Evolutionary conservation across 805 yeast genomes (phyloP).

Genomic region (Diddensiella santjacobensis): DNA sequence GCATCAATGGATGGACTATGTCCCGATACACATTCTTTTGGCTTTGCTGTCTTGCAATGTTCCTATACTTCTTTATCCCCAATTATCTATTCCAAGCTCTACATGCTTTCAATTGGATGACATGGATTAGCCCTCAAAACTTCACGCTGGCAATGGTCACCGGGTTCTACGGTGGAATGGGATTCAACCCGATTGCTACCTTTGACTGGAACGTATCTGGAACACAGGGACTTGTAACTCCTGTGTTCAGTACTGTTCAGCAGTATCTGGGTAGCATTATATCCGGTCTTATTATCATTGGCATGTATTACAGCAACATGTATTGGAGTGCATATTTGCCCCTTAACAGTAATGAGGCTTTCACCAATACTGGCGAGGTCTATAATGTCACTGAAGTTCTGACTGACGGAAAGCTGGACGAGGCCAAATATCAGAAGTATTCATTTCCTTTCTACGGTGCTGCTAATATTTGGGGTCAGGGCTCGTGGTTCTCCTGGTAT

Average conservation of each 20-base stretch:
- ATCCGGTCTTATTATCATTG: constrained; percentile 18
- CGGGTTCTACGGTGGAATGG: constrained; percentile 48
- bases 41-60: constrained; percentile 37
- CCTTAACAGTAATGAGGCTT: constrained; percentile 41
- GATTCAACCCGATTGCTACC: constrained; percentile 44
- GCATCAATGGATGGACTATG: constrained; percentile 51
- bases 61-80: constrained; percentile 56
- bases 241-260: constrained; percentile 8
- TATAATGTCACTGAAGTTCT: constrained; percentile 44
- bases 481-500: constrained; percentile 49
- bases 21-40: constrained; percentile 46
- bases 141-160: constrained; percentile 48
- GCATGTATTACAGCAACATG: constrained; percentile 44
- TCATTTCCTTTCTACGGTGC: constrained; percentile 59
- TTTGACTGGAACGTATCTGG: constrained; percentile 41
- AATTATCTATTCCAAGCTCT: constrained; percentile 56
- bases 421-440: constrained; percentile 41
- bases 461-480: constrained; percentile 49
- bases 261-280: constrained; percentile 12
- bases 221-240: constrained; percentile 9
- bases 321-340: constrained; percentile 51
- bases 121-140: constrained; percentile 56
- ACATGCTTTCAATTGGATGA: constrained; percentile 54
- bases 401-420: constrained; percentile 40
- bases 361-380: constrained; percentile 43